phyloP scores from a whole-genome alignment of 1,284 basidiomycete genomes.

The Phylloboletellus chloephorus region DNA sequence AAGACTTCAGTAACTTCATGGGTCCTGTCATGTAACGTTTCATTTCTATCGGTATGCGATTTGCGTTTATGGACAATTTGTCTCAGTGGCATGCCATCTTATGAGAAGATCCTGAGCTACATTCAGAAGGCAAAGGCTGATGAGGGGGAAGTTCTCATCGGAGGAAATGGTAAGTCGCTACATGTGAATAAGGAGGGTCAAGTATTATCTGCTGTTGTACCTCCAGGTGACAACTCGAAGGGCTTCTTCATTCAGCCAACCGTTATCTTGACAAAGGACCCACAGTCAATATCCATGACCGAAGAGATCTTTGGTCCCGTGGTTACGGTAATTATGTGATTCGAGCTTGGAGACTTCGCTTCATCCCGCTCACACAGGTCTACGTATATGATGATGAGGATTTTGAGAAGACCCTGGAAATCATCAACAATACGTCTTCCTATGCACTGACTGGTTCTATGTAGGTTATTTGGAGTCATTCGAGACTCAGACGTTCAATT shows the following conservation, averaged over 20 bases:
- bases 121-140: conserved; percentile 85
- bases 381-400: conserved; percentile 84
- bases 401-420: conserved; percentile 78
- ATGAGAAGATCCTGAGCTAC: conserved; percentile 83
- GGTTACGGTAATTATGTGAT: conserved; percentile 59
- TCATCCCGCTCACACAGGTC: conserved; percentile 40
- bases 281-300: conserved; percentile 84
- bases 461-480: conserved; percentile 40
- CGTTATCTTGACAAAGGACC: conserved; percentile 91
- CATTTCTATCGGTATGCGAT: background rate
- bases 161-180: conserved; percentile 61
- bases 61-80: conserved; percentile 1
- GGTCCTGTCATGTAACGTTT: conserved; percentile 86
- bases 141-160: conserved; percentile 85
- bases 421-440: conserved; percentile 83
- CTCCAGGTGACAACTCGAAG: conserved; percentile 73
- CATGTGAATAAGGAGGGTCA: background rate
- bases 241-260: conserved; percentile 96
- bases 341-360: conserved; percentile 2
- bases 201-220: background rate
- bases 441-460: conserved; percentile 92
- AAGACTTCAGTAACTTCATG: conserved; percentile 84
- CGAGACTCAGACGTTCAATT: conserved; percentile 1
- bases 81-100: conserved; percentile 71
- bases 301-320: conserved; percentile 99